phyloP scores from a whole-genome alignment of 176 grass and related monocot genomes.

The Aegilops umbellulata region DNA sequence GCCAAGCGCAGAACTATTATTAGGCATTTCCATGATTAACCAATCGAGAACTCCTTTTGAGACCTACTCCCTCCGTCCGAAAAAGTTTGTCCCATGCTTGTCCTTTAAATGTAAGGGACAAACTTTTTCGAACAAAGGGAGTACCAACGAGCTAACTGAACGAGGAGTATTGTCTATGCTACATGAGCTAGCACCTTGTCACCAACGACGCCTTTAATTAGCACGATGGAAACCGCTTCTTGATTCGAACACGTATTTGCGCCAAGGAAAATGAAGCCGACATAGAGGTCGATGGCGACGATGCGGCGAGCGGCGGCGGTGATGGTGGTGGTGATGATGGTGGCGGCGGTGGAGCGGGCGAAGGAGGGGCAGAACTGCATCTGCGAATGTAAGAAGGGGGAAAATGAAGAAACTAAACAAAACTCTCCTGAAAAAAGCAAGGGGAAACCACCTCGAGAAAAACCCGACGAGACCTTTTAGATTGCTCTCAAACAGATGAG shows the following conservation, averaged over 20 bases:
- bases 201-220: neutral
- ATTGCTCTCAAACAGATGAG: no score
- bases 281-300: no score
- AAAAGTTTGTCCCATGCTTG: no score
- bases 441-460: no score
- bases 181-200: neutral
- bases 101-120: no score
- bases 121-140: neutral
- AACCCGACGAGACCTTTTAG: no score
- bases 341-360: neutral
- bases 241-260: neutral
- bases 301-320: neutral
- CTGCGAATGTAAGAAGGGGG: constrained; percentile 32
- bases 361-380: constrained; percentile 53
- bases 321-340: neutral
- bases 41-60: constrained; percentile 17
- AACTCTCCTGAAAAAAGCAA: no score
- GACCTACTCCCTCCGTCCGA: no score
- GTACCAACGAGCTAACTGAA: neutral
- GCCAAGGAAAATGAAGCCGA: no score
- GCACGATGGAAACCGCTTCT: neutral
- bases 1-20: neutral
- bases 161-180: neutral
- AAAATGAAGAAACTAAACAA: no score
- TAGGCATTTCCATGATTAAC: constrained; percentile 33